These are phyloP conservation scores for Trichophyton verrucosum DNA, from an alignment of 2,329 filamentous ascomycete genomes.

Conservation along the genomic window DNA sequence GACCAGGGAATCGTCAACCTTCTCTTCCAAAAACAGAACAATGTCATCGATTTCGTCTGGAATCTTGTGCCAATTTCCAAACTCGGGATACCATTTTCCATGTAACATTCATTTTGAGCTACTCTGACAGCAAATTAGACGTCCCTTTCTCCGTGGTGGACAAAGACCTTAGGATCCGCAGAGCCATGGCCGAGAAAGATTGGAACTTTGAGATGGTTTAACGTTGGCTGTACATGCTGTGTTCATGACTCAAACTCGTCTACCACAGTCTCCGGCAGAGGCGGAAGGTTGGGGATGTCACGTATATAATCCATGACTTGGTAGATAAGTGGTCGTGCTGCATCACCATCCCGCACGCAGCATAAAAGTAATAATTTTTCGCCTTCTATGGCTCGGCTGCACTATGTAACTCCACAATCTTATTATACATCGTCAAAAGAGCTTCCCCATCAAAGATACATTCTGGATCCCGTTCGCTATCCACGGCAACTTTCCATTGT, in stretches of 20 bases:
- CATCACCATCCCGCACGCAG: not conserved
- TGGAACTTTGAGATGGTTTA: slow-evolving; percentile 19
- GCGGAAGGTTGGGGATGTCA: slow-evolving; percentile 18
- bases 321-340: not conserved
- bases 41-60: slow-evolving; percentile 40
- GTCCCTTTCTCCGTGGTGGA: slow-evolving; percentile 21
- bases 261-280: slow-evolving; percentile 26
- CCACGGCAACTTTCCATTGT: not conserved
- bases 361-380: too few relatives aligned
- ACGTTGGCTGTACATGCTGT: not conserved
- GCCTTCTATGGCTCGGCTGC: not conserved
- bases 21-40: slow-evolving; percentile 20
- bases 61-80: slow-evolving; percentile 27
- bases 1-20: slow-evolving; percentile 10
- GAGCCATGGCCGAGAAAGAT: slow-evolving; percentile 36
- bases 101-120: slow-evolving; percentile 18
- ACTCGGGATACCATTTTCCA: slow-evolving; percentile 30
- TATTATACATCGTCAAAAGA: not conserved
- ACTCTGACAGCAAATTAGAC: slow-evolving; percentile 17
- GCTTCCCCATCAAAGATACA: not conserved
- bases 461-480: not conserved
- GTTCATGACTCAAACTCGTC: not conserved
- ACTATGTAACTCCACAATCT: not conserved
- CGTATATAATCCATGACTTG: not conserved
- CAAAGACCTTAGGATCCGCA: slow-evolving; percentile 30